These are phyloP conservation scores for Leccinum subgranulosum DNA, from an alignment of 768 basidiomycete species.

Conservation along the genomic window DNA sequence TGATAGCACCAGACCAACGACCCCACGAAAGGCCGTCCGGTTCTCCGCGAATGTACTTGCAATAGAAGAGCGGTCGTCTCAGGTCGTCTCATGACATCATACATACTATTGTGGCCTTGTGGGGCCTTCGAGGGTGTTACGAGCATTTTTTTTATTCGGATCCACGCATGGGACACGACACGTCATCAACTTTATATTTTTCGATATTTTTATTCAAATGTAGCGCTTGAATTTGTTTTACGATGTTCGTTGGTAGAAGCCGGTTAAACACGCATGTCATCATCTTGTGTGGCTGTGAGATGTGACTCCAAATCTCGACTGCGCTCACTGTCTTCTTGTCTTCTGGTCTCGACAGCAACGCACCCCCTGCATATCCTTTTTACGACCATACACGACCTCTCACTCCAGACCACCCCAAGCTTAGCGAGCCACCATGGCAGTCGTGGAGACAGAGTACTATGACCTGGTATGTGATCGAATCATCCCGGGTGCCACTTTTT, in stretches of 20 bases:
- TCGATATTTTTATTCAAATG: conserved; percentile 30
- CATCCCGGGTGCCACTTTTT: not conserved
- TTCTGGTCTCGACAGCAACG: not conserved
- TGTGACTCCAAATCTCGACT: conserved; percentile 1
- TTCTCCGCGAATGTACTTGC: conserved; percentile 49
- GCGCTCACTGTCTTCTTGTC: not conserved
- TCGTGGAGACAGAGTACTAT: conserved; percentile 89
- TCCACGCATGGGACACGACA: conserved; percentile 19
- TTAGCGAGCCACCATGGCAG: conserved; percentile 51
- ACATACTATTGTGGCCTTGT: conserved; percentile 1
- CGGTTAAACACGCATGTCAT: conserved; percentile 17
- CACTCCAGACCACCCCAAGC: conserved; percentile 5
- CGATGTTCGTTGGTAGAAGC: not conserved
- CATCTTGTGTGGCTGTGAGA: conserved; percentile 27
- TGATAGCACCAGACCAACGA: conserved; percentile 37
- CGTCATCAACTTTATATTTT: conserved; percentile 18
- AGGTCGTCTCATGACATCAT: conserved; percentile 3
- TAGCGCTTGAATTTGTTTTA: conserved; percentile 19
- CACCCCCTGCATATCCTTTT: not conserved
- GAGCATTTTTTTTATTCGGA: conserved; percentile 23
- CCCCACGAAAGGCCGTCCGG: conserved; percentile 58
- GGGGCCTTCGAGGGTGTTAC: conserved; percentile 2
- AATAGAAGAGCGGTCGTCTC: conserved; percentile 20
- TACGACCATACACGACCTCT: not conserved
- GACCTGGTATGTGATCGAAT: conserved; percentile 56